Conservation (phyloP, 2,329 filamentous ascomycete genomes). For the Pseudogymnoascus sp. region DNA sequence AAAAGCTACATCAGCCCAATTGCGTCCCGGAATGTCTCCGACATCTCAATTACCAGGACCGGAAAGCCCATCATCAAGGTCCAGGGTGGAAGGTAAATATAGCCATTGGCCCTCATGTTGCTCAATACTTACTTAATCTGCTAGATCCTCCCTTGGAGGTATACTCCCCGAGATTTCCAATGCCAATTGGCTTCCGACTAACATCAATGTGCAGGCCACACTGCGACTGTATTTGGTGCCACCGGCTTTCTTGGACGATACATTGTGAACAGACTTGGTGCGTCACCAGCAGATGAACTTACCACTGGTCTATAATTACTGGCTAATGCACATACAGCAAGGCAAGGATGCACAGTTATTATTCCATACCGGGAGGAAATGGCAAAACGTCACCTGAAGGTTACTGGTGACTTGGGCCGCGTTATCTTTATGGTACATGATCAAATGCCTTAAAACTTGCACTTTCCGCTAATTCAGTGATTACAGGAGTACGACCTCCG, state of each 20-base stretch:
- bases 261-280: conserved; percentile 90
- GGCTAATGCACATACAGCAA: conserved; percentile 47
- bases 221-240: conserved; percentile 94
- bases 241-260: conserved; percentile 94
- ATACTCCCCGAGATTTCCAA: conserved; percentile 25
- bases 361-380: conserved; percentile 95
- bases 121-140: background rate
- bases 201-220: conserved; percentile 59
- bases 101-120: conserved; percentile 5
- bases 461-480: background rate
- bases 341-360: conserved; percentile 88
- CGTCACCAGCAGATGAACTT: conserved; percentile 19
- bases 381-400: conserved; percentile 93
- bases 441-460: background rate
- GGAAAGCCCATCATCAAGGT: conserved; percentile 89
- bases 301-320: conserved; percentile 12
- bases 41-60: conserved; percentile 88
- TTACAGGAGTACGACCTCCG: conserved; percentile 81
- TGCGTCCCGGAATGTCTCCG: conserved; percentile 53
- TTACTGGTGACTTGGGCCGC: conserved; percentile 86
- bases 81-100: conserved; percentile 75
- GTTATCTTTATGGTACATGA: conserved; percentile 67
- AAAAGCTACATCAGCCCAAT: conserved; percentile 37
- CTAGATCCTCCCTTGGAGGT: conserved; percentile 81
- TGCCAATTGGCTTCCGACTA: conserved; percentile 20